A percentile compares a stretch with the other conserved stretches of the same genome.
These are phyloP conservation scores for Syzygium malaccense DNA, from an alignment of 441 rosid genomes.

Conservation along the genomic window DNA sequence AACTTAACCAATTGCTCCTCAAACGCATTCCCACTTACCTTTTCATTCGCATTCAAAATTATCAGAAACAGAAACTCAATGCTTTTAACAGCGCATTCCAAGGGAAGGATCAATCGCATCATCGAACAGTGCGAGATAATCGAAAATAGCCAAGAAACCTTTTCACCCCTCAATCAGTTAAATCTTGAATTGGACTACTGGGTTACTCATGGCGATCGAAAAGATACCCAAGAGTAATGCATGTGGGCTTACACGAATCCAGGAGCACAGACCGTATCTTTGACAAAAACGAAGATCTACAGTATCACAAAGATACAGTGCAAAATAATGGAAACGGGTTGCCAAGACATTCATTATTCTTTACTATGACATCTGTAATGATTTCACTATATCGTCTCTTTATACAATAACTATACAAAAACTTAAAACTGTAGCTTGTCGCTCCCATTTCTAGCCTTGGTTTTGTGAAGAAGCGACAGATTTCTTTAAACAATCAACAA, in stretches of 20 bases:
- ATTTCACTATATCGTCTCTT: background rate
- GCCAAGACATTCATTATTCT: background rate
- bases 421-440: background rate
- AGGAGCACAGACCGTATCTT: background rate
- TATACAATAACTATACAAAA: background rate
- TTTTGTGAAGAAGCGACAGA: constrained; percentile 32
- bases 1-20: background rate
- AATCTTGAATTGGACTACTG: background rate
- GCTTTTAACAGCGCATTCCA: background rate
- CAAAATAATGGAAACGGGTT: background rate
- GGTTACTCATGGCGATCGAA: background rate
- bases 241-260: background rate
- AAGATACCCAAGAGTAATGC: background rate
- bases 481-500: constrained; percentile 72
- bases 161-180: background rate
- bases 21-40: background rate
- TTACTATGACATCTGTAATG: background rate
- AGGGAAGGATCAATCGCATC: background rate
- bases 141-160: background rate
- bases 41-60: background rate
- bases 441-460: background rate
- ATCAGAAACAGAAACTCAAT: background rate
- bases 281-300: background rate
- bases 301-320: background rate
- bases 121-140: background rate